Evolutionary conservation across 768 basidiomycete species (phyloP).

Genomic region (Pleurotus citrinopileatus): DNA sequence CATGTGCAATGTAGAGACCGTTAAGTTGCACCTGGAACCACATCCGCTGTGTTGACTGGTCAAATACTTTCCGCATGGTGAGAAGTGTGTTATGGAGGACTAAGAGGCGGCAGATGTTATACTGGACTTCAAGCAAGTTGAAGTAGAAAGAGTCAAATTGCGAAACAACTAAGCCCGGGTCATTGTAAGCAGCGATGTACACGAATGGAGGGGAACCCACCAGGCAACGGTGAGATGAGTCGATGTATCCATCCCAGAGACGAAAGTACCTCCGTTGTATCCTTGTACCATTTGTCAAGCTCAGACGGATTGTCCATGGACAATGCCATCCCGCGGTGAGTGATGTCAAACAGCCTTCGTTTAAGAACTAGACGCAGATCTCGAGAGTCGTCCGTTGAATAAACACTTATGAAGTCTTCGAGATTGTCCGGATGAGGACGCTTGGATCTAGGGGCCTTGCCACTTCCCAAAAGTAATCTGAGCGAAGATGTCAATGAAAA

Average conservation of each 20-base stretch:
- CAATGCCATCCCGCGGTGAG: constrained; percentile 29
- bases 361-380: constrained; percentile 35
- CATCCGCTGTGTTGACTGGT: constrained; percentile 27
- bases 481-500: not conserved
- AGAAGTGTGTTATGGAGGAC: constrained; percentile 36
- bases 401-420: constrained; percentile 13
- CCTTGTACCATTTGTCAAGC: constrained; percentile 31
- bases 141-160: constrained; percentile 41
- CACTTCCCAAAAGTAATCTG: constrained; percentile 41
- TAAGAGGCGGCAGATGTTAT: constrained; percentile 37
- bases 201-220: constrained; percentile 26
- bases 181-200: not conserved
- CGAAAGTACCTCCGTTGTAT: constrained; percentile 26
- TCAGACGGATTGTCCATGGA: constrained; percentile 24
- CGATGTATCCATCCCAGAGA: constrained; percentile 35
- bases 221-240: constrained; percentile 34
- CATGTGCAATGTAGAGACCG: constrained; percentile 28
- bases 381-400: constrained; percentile 19
- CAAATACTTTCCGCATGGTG: constrained; percentile 17
- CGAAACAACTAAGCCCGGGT: constrained; percentile 31
- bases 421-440: constrained; percentile 18
- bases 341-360: constrained; percentile 31
- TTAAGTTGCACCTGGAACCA: constrained; percentile 27
- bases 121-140: constrained; percentile 38
- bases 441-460: constrained; percentile 34